Base-by-base conservation (phyloP, 2,329 filamentous ascomycete species). In the Fusarium albosuccineum region DNA sequence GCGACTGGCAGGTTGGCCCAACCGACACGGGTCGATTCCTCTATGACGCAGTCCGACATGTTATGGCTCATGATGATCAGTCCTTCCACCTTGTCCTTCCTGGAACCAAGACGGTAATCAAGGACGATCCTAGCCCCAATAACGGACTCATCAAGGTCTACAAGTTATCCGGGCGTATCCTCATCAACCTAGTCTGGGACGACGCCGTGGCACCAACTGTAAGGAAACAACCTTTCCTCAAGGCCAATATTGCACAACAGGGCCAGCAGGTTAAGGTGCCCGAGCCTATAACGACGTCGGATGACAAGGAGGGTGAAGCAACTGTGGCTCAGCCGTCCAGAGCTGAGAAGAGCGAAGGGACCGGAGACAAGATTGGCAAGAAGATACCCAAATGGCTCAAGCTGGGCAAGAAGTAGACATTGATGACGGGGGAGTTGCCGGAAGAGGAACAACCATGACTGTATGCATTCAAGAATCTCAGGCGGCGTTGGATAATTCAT, bases 181-280 rank as follows among this genome's bases (percentile, higher is more conserved):
- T 97, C 9, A 82, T 97, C 42, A 95, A 91, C 62, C 86, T 97
- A 63, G 80, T 89, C 1, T 97, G 93, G 92, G 87, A 89, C 17
- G 86, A 90, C 46, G 82, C 78, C 37, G 91, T 89, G 1, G 82
- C 86, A n/a, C 73, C 80, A 1, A 80, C 84, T 10, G 85, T 84
- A 5, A 83, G 89, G 61, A 84, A 84, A 30, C 80, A 79, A 26
- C 81, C 86, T 14, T 88, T 92, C 53, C 78, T 96, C 58, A 90
- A 87, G 71, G 69, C 77, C 1, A 80, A 82, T 27, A 83, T 90
- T 53, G 85, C 87, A 29, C 83, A 84, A 53, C 83, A 87, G 72
- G 93, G 92, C 1, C 86, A 86, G 74, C 86, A 89, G 60, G 81
- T 96, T 60, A 87, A 88, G 70, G 84, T 93, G 0, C 87, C 89